phyloP scores from a whole-genome alignment of 2,329 filamentous ascomycete species.

The Xylariaceae sp. region DNA sequence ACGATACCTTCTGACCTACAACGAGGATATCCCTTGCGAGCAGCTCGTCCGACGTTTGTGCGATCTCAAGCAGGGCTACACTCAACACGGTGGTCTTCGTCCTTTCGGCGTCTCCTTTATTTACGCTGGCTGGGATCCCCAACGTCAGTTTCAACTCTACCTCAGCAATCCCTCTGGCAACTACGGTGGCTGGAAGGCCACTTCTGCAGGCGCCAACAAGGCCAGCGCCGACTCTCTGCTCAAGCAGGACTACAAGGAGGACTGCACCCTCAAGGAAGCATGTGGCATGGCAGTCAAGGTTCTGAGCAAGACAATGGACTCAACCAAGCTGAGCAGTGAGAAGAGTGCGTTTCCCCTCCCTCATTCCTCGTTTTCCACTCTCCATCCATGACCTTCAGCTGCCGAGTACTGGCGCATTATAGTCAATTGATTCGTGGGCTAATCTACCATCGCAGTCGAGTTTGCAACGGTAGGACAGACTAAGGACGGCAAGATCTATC shows the following conservation, averaged over 20 bases:
- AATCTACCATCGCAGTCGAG: conserved; percentile 61
- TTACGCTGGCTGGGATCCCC: conserved; percentile 95
- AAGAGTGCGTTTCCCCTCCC: conserved; percentile 66
- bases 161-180: conserved; percentile 98
- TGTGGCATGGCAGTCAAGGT: conserved; percentile 98
- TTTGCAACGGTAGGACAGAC: conserved; percentile 98
- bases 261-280: conserved; percentile 92
- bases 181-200: conserved; percentile 99
- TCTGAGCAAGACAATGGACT: conserved; percentile 99
- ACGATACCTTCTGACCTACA: conserved; percentile 97
- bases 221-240: conserved; percentile 93
- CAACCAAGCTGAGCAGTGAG: conserved; percentile 96
- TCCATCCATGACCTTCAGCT: background rate
- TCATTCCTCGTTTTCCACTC: no score
- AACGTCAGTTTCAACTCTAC: conserved; percentile 96
- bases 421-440: background rate
- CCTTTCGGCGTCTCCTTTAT: conserved; percentile 99
- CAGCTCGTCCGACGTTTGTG: conserved; percentile 95
- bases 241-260: conserved; percentile 99
- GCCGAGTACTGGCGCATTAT: conserved; percentile 15
- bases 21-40: conserved; percentile 99
- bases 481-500: conserved; percentile 93
- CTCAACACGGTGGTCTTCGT: conserved; percentile 95
- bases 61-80: conserved; percentile 98
- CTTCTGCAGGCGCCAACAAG: conserved; percentile 96